A percentile compares a stretch with the other conserved stretches of the same genome.
These are phyloP conservation scores for Ceratobasidium sp. DNA, from an alignment of 1,284 basidiomycete species.

Conservation along the genomic window DNA sequence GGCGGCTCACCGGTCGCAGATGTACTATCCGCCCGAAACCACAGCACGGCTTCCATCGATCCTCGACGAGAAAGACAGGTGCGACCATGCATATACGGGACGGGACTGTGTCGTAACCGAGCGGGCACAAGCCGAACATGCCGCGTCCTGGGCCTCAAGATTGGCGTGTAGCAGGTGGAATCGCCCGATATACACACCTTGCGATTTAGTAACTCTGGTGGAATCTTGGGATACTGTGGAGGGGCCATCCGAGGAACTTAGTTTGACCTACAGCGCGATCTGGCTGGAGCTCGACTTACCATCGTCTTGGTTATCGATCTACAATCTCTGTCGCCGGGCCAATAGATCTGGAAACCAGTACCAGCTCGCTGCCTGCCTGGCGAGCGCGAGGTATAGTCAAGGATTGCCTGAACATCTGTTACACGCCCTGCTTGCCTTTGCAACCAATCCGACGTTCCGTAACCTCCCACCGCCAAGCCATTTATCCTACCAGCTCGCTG, in stretches of 20 bases:
- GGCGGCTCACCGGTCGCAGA: conserved; percentile 13
- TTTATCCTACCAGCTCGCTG: conserved; percentile 1
- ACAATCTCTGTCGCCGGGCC: conserved; percentile 7
- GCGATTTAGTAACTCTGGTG: neutral
- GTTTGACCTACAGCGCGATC: neutral
- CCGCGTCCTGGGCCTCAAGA: neutral
- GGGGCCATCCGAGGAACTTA: neutral
- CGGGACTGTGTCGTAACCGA: neutral
- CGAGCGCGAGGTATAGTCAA: neutral
- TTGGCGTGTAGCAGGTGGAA: conserved; percentile 24
- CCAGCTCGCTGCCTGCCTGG: neutral
- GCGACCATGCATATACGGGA: neutral
- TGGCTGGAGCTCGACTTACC: conserved; percentile 5
- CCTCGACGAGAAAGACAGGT: neutral
- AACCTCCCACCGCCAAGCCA: conserved; percentile 2
- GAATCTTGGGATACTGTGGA: conserved; percentile 14
- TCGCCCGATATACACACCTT: neutral
- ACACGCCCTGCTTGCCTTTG: conserved; percentile 26
- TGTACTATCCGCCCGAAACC: conserved; percentile 25
- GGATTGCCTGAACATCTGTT: conserved; percentile 4
- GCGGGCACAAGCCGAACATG: neutral
- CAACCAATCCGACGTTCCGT: conserved; percentile 19
- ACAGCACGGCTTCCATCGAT: neutral
- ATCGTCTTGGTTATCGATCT: conserved; percentile 11
- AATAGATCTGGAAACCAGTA: neutral